phyloP scores from a whole-genome alignment of 495 filamentous ascomycete species.

The Thozetella sp. region DNA sequence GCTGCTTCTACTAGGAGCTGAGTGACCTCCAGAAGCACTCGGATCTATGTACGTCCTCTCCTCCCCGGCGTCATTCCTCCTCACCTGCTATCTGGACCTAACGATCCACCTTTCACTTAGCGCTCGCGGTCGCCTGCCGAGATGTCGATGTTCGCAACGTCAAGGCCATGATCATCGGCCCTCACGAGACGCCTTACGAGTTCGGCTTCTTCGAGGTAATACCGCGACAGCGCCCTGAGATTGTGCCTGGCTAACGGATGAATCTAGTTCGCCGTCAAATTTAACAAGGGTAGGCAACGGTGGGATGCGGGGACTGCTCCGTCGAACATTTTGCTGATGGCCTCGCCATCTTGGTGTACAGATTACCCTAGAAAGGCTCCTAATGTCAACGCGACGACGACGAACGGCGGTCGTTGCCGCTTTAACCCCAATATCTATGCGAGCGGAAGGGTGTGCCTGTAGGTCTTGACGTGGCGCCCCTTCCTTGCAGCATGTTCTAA shows the following conservation, averaged over 20 bases:
- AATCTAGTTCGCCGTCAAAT: constrained; percentile 64
- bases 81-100: constrained; percentile 8
- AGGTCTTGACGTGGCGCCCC: constrained; percentile 20
- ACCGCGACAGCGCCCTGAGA: not conserved
- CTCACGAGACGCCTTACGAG: constrained; percentile 94
- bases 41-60: constrained; percentile 70
- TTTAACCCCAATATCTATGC: constrained; percentile 99
- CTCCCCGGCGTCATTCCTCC: not conserved
- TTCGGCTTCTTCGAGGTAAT: constrained; percentile 93
- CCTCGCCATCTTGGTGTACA: constrained; percentile 22
- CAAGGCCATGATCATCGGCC: constrained; percentile 86
- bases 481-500: constrained; percentile 11
- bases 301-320: not conserved
- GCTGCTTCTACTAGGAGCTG: constrained; percentile 64
- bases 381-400: constrained; percentile 73
- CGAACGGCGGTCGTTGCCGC: constrained; percentile 81
- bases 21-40: constrained; percentile 77
- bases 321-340: not conserved
- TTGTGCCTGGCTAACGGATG: not conserved
- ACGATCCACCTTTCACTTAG: constrained; percentile 38
- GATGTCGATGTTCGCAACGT: constrained; percentile 90
- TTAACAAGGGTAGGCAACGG: constrained; percentile 58
- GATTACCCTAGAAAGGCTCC: constrained; percentile 91
- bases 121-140: constrained; percentile 81
- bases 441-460: constrained; percentile 90